phyloP scores from a whole-genome alignment of 805 yeast genomes.

The Soucietia sequanensis region DNA sequence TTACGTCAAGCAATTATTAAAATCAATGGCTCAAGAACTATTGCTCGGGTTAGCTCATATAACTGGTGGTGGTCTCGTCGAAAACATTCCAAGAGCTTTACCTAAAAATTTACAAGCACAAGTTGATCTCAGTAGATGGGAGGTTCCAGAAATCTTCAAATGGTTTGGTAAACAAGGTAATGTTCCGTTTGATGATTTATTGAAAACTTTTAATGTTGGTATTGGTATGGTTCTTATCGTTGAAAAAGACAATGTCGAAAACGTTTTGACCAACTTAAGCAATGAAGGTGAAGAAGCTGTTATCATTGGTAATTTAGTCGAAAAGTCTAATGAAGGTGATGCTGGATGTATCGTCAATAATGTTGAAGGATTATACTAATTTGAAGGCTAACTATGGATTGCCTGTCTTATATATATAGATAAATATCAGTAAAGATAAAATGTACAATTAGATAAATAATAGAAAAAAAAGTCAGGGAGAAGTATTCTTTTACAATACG shows the following conservation, averaged over 20 bases:
- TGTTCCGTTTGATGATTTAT: conserved; percentile 79
- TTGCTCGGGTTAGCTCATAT: conserved; percentile 91
- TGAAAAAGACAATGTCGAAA: conserved; percentile 60
- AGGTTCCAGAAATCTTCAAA: conserved; percentile 83
- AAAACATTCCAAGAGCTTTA: conserved; percentile 92
- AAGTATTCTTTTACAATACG: too few relatives aligned
- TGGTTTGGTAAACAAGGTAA: conserved; percentile 93
- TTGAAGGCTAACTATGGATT: conserved; percentile 6
- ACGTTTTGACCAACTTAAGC: conserved; percentile 51
- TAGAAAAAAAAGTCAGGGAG: too few relatives aligned
- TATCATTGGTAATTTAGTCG: conserved; percentile 38
- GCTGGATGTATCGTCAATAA: conserved; percentile 63
- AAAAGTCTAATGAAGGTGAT: conserved; percentile 39
- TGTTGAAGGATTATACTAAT: conserved; percentile 40
- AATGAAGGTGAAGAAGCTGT: conserved; percentile 75
- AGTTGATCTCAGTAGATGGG: conserved; percentile 79
- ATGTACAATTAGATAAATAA: too few relatives aligned
- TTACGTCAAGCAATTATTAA: conserved; percentile 87
- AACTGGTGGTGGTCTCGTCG: conserved; percentile 98
- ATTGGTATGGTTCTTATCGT: conserved; percentile 94
- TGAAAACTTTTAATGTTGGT: conserved; percentile 94
- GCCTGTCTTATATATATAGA: not conserved
- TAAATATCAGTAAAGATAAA: not conserved
- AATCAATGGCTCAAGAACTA: conserved; percentile 63
- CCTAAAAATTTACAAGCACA: conserved; percentile 78